phyloP scores from a whole-genome alignment of 352 stramenopile species.

The Pythium diclinum region DNA sequence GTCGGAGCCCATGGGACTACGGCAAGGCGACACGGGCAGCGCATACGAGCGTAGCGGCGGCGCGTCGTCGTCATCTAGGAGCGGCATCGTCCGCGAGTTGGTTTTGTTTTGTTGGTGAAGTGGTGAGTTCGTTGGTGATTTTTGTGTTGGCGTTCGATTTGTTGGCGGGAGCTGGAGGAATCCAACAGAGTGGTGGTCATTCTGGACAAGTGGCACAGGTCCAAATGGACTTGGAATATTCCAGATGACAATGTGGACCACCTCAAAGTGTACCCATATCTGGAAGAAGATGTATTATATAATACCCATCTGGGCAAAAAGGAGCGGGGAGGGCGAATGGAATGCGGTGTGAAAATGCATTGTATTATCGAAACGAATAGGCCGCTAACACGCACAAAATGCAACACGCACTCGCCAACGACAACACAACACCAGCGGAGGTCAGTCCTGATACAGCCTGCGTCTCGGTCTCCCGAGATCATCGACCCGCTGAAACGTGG shows the following conservation, averaged over 20 bases:
- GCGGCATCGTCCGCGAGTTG: conserved; percentile 7
- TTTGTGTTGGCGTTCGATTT: not conserved
- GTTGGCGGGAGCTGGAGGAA: conserved; percentile 1
- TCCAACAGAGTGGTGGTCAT: conserved; percentile 26
- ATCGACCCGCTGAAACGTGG: too few relatives aligned
- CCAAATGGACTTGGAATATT: conserved; percentile 18
- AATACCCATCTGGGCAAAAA: not conserved
- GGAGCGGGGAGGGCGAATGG: too few relatives aligned
- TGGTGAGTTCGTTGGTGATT: not conserved
- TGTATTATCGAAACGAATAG: too few relatives aligned
- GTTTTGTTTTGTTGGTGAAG: conserved; percentile 3
- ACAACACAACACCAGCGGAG: too few relatives aligned
- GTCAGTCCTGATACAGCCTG: too few relatives aligned
- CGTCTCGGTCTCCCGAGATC: too few relatives aligned
- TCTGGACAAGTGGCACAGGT: not conserved
- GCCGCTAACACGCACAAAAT: too few relatives aligned
- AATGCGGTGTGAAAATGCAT: too few relatives aligned
- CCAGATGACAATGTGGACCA: conserved; percentile 28
- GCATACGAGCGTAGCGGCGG: conserved; percentile 51
- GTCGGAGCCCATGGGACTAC: conserved; percentile 46
- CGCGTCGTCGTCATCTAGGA: conserved; percentile 8
- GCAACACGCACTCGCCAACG: too few relatives aligned
- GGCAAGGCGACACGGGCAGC: conserved; percentile 60
- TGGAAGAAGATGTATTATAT: not conserved
- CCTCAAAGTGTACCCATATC: conserved; percentile 16